Evolutionary conservation across 352 stramenopile species (phyloP).

Genomic region (Hyaloperonospora arabidopsidis): DNA sequence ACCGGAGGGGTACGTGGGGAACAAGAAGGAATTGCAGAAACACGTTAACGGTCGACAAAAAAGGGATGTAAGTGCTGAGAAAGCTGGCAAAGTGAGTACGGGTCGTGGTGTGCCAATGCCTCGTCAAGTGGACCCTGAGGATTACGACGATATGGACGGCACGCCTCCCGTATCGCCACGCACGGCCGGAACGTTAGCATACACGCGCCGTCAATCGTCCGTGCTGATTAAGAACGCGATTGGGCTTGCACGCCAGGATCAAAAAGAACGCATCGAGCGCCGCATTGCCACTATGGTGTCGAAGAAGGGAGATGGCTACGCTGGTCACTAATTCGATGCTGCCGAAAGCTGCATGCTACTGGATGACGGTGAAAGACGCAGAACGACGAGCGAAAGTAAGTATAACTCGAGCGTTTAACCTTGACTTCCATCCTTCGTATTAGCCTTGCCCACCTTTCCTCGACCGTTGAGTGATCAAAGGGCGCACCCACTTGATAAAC

Average conservation of each 20-base stretch:
- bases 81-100: constrained; percentile 24
- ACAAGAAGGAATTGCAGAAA: constrained; percentile 15
- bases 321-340: constrained; percentile 22
- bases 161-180: constrained; percentile 34
- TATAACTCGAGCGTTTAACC: constrained; percentile 17
- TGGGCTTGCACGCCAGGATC: constrained; percentile 34
- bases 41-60: constrained; percentile 18
- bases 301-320: constrained; percentile 29
- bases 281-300: constrained; percentile 55
- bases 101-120: constrained; percentile 11
- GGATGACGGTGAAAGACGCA: constrained; percentile 7
- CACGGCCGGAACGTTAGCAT: constrained; percentile 19
- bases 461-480: no score
- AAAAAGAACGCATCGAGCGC: constrained; percentile 48
- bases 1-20: not conserved
- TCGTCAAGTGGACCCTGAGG: constrained; percentile 15
- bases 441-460: no score
- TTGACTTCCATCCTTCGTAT: constrained; percentile 8
- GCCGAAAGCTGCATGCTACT: constrained; percentile 2
- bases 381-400: constrained; percentile 12
- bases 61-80: constrained; percentile 37
- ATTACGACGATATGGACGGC: constrained; percentile 17
- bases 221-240: constrained; percentile 47
- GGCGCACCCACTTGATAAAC: not conserved
- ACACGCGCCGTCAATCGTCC: constrained; percentile 33